phyloP scores from a whole-genome alignment of 257 asterid species.

The Jacaranda mimosifolia region DNA sequence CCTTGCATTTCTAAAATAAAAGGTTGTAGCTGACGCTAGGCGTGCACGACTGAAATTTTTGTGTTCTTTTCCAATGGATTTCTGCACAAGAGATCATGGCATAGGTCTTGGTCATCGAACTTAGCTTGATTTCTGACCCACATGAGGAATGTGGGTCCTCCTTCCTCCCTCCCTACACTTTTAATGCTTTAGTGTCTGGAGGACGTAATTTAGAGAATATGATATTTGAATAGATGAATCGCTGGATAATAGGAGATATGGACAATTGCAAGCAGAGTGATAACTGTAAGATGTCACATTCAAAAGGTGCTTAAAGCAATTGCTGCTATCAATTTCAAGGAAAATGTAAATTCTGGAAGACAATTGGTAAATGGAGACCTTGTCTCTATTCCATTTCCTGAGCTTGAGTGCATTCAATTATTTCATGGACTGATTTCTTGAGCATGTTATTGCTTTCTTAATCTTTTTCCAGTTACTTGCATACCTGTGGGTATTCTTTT shows the following conservation, averaged over 20 bases:
- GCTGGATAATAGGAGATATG: background rate
- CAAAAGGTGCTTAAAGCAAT: too few species aligned
- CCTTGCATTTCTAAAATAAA: background rate
- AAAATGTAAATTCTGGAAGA: too few species aligned
- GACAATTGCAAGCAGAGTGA: background rate
- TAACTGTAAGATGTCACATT: too few species aligned
- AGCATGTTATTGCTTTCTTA: too few species aligned
- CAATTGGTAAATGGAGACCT: too few species aligned
- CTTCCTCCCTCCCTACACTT: background rate
- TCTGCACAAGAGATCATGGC: background rate
- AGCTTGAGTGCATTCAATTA: too few species aligned
- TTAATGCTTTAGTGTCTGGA: background rate
- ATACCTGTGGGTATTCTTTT: too few species aligned
- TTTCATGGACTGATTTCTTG: too few species aligned
- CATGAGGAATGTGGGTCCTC: background rate
- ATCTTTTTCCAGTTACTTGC: too few species aligned
- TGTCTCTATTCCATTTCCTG: too few species aligned
- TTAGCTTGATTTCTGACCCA: background rate
- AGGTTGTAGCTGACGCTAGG: background rate
- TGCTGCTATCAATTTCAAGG: too few species aligned
- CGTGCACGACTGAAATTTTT: background rate
- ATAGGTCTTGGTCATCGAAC: background rate
- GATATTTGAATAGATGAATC: too few species aligned
- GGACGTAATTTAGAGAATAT: background rate
- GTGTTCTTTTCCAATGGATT: background rate